Conservation (phyloP, 176 grass and related monocot genomes). For the Elymus sibiricus region DNA sequence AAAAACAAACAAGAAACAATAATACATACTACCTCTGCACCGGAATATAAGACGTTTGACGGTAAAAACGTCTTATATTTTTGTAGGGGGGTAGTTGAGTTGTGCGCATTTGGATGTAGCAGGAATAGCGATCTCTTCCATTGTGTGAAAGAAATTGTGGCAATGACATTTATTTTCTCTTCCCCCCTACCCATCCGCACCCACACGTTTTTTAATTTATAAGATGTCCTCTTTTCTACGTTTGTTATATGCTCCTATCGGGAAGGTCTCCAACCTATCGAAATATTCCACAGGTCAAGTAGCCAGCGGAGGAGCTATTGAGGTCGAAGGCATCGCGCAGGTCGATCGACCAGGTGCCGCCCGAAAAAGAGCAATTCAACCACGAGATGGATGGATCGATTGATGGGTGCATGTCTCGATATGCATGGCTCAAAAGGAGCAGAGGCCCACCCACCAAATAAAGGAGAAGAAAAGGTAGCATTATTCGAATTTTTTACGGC, state of each 20-base stretch:
- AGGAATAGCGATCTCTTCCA: no score
- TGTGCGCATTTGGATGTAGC: no score
- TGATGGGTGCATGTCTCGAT: background rate
- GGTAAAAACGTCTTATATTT: no score
- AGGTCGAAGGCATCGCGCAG: background rate
- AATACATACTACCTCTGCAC: no score
- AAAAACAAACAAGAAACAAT: no score
- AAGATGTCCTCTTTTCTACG: background rate
- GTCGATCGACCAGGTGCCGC: conserved; percentile 2
- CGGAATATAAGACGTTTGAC: no score
- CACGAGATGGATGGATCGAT: background rate
- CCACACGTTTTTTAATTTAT: background rate
- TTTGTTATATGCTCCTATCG: conserved; percentile 25
- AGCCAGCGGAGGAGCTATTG: background rate
- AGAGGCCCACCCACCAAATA: background rate
- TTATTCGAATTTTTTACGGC: background rate
- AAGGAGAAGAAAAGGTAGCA: background rate
- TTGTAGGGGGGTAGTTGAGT: no score
- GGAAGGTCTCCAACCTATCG: conserved; percentile 39
- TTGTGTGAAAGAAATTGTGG: background rate
- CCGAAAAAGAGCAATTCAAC: background rate
- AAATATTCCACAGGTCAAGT: conserved; percentile 24
- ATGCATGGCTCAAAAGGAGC: background rate
- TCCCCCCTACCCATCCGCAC: background rate
- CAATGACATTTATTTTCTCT: background rate